phyloP scores from a whole-genome alignment of 2,329 filamentous ascomycete genomes.

The Davidsoniella neocaledoniae region DNA sequence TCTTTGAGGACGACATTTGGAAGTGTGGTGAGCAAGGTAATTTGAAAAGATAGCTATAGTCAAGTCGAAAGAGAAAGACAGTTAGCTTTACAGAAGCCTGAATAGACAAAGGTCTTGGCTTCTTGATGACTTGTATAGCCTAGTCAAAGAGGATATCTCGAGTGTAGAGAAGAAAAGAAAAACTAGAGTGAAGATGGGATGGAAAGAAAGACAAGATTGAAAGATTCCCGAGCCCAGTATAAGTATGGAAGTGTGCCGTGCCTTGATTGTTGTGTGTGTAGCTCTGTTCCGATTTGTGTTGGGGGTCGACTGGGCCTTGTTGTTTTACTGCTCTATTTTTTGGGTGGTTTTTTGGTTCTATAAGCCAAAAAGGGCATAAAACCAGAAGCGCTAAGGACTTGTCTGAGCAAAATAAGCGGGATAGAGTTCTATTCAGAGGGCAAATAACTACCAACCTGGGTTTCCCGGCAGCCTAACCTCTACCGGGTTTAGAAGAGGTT shows the following conservation, averaged over 20 bases:
- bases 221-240: background rate
- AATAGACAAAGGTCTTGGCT: background rate
- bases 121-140: background rate
- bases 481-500: no score
- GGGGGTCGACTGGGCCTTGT: background rate
- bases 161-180: background rate
- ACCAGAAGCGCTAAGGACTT: no score
- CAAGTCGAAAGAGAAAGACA: background rate
- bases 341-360: background rate
- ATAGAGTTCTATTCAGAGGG: no score
- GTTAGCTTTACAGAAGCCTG: no score
- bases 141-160: background rate
- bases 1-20: conserved; percentile 20
- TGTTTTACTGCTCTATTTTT: conserved; percentile 1
- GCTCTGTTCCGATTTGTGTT: conserved; percentile 2
- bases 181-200: background rate
- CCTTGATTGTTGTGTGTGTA: background rate
- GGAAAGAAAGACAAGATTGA: background rate
- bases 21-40: conserved; percentile 1
- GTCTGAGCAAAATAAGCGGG: no score
- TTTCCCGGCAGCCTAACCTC: no score
- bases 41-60: background rate
- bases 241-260: background rate
- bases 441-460: no score
- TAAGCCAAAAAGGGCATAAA: background rate